Conservation (phyloP, 495 filamentous ascomycete species). For the Penicillium atrosanguineum region DNA sequence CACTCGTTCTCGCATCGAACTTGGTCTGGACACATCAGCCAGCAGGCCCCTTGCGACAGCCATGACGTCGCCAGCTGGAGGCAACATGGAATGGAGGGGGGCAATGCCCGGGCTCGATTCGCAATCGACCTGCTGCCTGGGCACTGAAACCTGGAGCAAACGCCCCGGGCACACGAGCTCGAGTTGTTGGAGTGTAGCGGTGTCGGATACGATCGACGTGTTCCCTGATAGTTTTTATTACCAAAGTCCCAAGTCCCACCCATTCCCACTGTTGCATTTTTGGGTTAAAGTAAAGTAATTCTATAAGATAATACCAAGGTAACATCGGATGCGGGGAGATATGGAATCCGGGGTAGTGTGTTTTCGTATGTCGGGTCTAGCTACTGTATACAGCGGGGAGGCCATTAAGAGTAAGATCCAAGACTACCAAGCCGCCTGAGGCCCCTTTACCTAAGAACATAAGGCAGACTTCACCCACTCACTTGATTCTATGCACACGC, state of each 20-base stretch:
- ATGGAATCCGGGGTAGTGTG: constrained; percentile 26
- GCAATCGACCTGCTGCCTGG: constrained; percentile 19
- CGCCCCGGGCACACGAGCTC: constrained; percentile 5
- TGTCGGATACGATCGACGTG: not conserved
- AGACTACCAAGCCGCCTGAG: not conserved
- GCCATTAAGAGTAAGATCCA: not conserved
- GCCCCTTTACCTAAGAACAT: not conserved
- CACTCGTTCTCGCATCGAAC: not conserved
- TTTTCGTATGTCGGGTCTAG: constrained; percentile 11
- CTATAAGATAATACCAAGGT: not conserved
- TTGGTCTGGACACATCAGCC: not conserved
- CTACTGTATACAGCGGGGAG: constrained; percentile 7
- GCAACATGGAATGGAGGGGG: not conserved
- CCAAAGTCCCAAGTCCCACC: no score
- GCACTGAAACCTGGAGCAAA: constrained; percentile 10
- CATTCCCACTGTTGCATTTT: not conserved
- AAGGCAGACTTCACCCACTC: no score
- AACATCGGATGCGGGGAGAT: constrained; percentile 14
- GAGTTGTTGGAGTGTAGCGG: not conserved
- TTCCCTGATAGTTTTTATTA: no score
- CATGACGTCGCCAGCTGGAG: not conserved
- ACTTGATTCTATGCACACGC: no score
- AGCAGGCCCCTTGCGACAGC: not conserved
- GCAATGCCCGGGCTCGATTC: constrained; percentile 17
- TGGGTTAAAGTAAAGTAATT: not conserved